phyloP scores from a whole-genome alignment of 495 filamentous ascomycete genomes.

The Daldinia childiae region DNA sequence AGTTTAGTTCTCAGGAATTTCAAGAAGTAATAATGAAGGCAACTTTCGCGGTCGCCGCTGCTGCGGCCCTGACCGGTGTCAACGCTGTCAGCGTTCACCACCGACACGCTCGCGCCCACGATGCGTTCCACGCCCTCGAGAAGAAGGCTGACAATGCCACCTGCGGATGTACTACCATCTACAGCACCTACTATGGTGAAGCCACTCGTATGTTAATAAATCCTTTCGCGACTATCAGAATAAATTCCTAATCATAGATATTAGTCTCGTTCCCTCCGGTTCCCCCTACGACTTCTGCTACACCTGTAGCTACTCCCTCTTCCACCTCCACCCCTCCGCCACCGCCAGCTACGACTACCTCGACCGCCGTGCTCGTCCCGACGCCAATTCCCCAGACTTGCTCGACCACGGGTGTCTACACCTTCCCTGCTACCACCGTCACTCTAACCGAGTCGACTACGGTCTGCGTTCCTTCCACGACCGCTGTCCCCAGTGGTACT shows the following conservation, averaged over 20 bases:
- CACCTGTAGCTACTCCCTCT: constrained; percentile 27
- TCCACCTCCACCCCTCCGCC: neutral
- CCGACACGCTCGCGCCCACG: constrained; percentile 72
- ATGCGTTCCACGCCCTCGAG: constrained; percentile 60
- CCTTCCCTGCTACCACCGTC: constrained; percentile 79
- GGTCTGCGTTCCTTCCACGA: constrained; percentile 71
- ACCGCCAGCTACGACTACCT: constrained; percentile 20
- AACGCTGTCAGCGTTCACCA: constrained; percentile 60
- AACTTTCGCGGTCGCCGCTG: constrained; percentile 68
- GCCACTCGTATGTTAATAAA: constrained; percentile 62
- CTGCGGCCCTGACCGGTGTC: constrained; percentile 72
- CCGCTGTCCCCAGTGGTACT: constrained; percentile 69
- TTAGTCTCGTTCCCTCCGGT: constrained; percentile 50
- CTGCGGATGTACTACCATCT: constrained; percentile 73
- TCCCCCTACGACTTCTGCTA: constrained; percentile 50
- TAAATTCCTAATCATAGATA: constrained; percentile 19
- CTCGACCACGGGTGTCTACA: constrained; percentile 79
- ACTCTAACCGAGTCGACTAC: constrained; percentile 72
- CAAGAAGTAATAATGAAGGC: constrained; percentile 68
- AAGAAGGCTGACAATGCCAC: constrained; percentile 53
- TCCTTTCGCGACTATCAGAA: neutral
- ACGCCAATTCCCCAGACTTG: constrained; percentile 73
- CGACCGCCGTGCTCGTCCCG: constrained; percentile 61
- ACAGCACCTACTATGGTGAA: constrained; percentile 65
- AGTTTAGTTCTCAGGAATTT: constrained; percentile 33